Base-by-base conservation (phyloP, 768 basidiomycete species). In the Roridomyces roridus region DNA sequence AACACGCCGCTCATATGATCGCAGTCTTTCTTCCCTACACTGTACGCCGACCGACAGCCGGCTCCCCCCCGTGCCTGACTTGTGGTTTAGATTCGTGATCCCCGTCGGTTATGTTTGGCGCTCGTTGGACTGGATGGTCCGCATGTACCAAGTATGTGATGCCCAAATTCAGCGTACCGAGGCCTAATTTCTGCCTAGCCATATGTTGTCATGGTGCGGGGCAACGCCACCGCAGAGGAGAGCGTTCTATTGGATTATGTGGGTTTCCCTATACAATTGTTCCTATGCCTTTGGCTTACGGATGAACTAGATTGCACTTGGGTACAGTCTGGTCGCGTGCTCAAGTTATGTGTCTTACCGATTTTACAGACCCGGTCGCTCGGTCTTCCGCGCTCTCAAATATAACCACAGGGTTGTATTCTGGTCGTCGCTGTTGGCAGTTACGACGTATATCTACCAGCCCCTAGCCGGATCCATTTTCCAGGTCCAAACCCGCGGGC, bases 191-290 rank as follows among this genome's bases (percentile, higher is more conserved):
- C 59, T 15, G 37, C 17, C 45, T 39, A 90, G 88, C 87, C 89
- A 3, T 90, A 87, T 57, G 73, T 91, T 6, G 70, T 78, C 6
- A 70, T 91, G 24, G 76, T 81, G 17, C 72, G 76, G 60, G 87
- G 86, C 2, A 72, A 72, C 57, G 81, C 80, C 1, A 67, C 73
- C 2, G 86, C 87, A 1, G 76, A 85, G 51, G 81, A 85, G 59
- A 83, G 83, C 48, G 67, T 91, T n/a, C 72, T 91, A 17, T 66
- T 88, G 23, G 84, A 90, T 67, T 90, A 90, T 68, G 86, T 87
- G 61, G 45, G 84, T 48, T 35, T 56, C 20, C 39, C 26, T 39
- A 44, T 18, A 21, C 24, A 26, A 24, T 28, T 7, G 35, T 46
- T 24, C 21, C 43, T 42, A 21, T 52, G 23, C 15, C 20, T 39